These are phyloP conservation scores for Senecio squalidus DNA, from an alignment of 140 eudicot genomes.

Conservation along the genomic window DNA sequence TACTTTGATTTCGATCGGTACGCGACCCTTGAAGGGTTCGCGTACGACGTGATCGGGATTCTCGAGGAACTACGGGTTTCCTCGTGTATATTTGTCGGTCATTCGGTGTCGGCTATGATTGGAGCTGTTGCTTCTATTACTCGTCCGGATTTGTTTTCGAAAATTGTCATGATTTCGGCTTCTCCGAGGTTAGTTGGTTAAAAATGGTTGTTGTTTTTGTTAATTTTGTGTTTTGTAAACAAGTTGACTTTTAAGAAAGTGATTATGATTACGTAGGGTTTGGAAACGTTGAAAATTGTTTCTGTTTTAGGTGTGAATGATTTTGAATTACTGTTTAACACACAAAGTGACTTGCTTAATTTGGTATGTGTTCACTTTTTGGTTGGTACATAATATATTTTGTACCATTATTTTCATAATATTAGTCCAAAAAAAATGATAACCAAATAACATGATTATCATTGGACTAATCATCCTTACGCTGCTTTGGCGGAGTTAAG, in stretches of 20 bases:
- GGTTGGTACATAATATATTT: background rate
- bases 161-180: conserved; percentile 53
- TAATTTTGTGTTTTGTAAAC: background rate
- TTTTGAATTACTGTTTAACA: conserved; percentile 1
- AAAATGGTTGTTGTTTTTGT: background rate
- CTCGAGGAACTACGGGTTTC: conserved; percentile 56
- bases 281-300: background rate
- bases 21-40: conserved; percentile 63
- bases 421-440: no score
- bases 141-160: conserved; percentile 83
- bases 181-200: conserved; percentile 69
- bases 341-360: background rate
- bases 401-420: background rate
- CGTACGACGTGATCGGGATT: conserved; percentile 72
- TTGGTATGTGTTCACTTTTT: conserved; percentile 8
- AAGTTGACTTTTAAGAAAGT: conserved; percentile 17
- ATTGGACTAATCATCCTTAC: no score
- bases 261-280: conserved; percentile 9
- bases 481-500: no score
- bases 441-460: no score
- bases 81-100: conserved; percentile 79
- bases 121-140: conserved; percentile 74
- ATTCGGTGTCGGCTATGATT: conserved; percentile 80
- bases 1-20: conserved; percentile 81
- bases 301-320: conserved; percentile 10